These are phyloP conservation scores for Sambucus nigra DNA, from an alignment of 129 eudicot genomes.

Conservation along the genomic window DNA sequence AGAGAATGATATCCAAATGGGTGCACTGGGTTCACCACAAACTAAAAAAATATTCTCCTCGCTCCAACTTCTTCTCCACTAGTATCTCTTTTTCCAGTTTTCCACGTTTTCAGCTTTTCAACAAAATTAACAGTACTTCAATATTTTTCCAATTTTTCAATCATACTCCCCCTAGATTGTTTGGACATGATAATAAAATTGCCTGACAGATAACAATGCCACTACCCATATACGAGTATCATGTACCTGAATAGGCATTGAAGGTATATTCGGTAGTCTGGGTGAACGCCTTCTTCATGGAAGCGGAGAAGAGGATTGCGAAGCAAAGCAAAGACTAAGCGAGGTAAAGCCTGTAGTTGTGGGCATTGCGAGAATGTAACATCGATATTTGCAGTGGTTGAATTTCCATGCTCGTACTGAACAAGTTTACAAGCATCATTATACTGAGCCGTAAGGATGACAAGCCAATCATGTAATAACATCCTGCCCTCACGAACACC, in stretches of 20 bases:
- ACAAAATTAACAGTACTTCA: no score
- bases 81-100: no score
- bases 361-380: slow-evolving; percentile 87
- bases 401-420: slow-evolving; percentile 40
- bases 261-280: slow-evolving; percentile 89
- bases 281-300: slow-evolving; percentile 99
- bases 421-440: slow-evolving; percentile 66
- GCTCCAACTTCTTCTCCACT: no score
- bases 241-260: slow-evolving; percentile 90
- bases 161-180: no score
- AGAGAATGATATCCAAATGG: no score
- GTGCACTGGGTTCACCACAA: not conserved
- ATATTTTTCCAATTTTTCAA: not conserved
- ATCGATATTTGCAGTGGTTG: slow-evolving; percentile 49
- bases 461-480: slow-evolving; percentile 96
- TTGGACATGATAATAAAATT: not conserved
- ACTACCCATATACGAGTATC: not conserved
- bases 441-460: slow-evolving; percentile 83
- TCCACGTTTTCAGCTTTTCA: no score
- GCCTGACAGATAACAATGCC: not conserved
- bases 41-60: no score
- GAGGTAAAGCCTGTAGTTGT: slow-evolving; percentile 82
- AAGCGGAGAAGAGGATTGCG: slow-evolving; percentile 82
- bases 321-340: slow-evolving; percentile 83
- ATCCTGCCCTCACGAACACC: slow-evolving; percentile 93